These are phyloP conservation scores for Colletotrichum musicola DNA, from an alignment of 2,329 filamentous ascomycete species.

Conservation along the genomic window DNA sequence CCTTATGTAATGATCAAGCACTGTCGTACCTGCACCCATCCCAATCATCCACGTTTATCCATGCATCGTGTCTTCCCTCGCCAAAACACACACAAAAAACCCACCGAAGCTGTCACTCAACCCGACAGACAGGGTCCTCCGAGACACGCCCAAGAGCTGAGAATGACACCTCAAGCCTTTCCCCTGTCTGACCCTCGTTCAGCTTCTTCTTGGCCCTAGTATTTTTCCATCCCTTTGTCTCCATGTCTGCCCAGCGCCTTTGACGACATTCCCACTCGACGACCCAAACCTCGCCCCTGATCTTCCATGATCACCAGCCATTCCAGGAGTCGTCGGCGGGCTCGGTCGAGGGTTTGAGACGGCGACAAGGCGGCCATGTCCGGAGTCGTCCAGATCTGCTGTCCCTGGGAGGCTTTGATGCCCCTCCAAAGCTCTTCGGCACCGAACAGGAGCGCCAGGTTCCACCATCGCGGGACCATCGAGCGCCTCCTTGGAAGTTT, in stretches of 20 bases:
- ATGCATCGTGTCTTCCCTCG: not conserved
- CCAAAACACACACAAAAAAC: not conserved
- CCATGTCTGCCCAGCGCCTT: not conserved
- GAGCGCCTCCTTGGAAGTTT: conserved; percentile 2
- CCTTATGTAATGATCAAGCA: not conserved
- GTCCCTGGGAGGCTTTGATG: not conserved
- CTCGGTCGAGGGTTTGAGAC: conserved; percentile 29
- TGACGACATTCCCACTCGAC: conserved; percentile 12
- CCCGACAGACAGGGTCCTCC: conserved; percentile 19
- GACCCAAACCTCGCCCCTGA: conserved; percentile 18
- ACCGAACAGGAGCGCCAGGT: conserved; percentile 3
- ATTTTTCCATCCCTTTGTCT: not conserved
- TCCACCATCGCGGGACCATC: conserved; percentile 2
- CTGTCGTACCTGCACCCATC: too few species aligned
- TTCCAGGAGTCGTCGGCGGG: conserved; percentile 1
- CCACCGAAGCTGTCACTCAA: conserved; percentile 5
- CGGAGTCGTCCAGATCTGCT: conserved; percentile 10
- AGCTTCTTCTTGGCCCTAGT: not conserved
- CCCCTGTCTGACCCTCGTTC: not conserved
- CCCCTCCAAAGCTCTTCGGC: not conserved
- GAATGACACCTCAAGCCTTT: conserved; percentile 10
- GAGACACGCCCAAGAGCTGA: conserved; percentile 26
- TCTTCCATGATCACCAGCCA: conserved; percentile 20
- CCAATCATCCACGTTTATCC: not conserved
- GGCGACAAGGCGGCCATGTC: conserved; percentile 14